A percentile compares a stretch with the other conserved stretches of the same genome.
Evolutionary conservation across 371 early-diverging fungal genomes (phyloP).

Genomic region (Mortierella sp.): DNA sequence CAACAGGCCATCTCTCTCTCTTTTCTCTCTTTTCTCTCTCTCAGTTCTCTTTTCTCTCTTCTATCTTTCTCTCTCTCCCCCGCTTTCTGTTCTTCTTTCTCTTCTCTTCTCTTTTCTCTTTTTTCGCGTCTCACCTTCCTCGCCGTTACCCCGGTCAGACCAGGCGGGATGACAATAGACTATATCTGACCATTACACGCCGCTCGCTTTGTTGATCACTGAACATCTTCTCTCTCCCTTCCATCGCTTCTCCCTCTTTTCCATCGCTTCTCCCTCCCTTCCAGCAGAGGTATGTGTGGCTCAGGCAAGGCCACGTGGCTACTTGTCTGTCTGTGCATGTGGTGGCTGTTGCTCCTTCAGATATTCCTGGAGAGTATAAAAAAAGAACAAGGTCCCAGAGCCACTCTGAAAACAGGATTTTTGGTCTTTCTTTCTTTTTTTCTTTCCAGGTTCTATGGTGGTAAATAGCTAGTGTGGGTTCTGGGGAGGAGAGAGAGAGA

Average conservation of each 20-base stretch:
- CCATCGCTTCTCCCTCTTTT: background rate
- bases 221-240: background rate
- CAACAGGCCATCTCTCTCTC: background rate
- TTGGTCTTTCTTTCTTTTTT: no score
- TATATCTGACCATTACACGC: no score
- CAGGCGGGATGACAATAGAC: no score
- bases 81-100: constrained; percentile 5
- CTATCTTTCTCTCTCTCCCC: background rate
- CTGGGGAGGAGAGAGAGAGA: background rate
- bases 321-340: no score
- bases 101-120: background rate
- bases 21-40: background rate
- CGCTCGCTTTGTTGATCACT: background rate
- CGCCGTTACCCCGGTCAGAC: background rate
- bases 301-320: no score
- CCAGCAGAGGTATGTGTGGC: background rate
- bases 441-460: no score
- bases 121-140: background rate
- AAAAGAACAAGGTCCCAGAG: no score
- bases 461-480: background rate
- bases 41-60: constrained; percentile 2
- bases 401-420: no score
- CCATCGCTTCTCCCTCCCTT: constrained; percentile 2
- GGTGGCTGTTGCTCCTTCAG: no score
- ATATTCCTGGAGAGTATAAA: no score